A percentile compares a stretch with the other conserved stretches of the same genome.
Conservation (phyloP, 176 grass and related monocot species). For the Juncus inflexus region DNA sequence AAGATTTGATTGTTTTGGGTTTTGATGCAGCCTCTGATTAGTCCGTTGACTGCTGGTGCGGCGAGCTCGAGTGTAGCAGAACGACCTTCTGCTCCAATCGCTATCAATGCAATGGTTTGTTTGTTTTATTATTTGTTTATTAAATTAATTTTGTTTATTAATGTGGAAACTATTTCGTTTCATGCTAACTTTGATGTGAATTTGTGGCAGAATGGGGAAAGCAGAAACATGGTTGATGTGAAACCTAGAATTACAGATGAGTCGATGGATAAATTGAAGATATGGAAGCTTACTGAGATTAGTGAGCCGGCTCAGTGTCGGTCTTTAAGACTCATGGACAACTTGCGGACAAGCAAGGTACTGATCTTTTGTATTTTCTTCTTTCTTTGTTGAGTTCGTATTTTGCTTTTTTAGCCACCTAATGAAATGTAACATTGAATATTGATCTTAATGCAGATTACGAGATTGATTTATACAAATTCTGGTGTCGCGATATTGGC, state of each 20-base stretch:
- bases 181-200: slow-evolving; percentile 4
- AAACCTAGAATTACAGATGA: slow-evolving; percentile 83
- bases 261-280: slow-evolving; percentile 72
- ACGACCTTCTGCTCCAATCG: slow-evolving; percentile 43
- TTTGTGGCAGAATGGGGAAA: slow-evolving; percentile 61
- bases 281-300: slow-evolving; percentile 91
- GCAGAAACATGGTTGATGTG: slow-evolving; percentile 62
- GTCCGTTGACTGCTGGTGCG: slow-evolving; percentile 54
- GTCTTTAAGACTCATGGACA: slow-evolving; percentile 67
- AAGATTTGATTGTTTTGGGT: slow-evolving; percentile 2
- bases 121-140: not conserved
- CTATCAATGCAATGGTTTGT: slow-evolving; percentile 64
- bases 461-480: slow-evolving; percentile 79
- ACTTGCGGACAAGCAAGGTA: slow-evolving; percentile 67
- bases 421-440: not conserved
- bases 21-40: slow-evolving; percentile 64
- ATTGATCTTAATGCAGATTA: slow-evolving; percentile 46
- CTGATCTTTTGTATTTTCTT: not conserved
- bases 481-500: slow-evolving; percentile 80
- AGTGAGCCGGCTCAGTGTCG: slow-evolving; percentile 64
- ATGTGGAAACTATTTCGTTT: not conserved
- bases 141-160: too few relatives aligned
- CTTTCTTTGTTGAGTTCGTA: not conserved
- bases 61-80: slow-evolving; percentile 37
- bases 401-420: not conserved